These are phyloP conservation scores for Tricladium varicosporioides DNA, from an alignment of 2,329 filamentous ascomycete genomes.

Conservation along the genomic window DNA sequence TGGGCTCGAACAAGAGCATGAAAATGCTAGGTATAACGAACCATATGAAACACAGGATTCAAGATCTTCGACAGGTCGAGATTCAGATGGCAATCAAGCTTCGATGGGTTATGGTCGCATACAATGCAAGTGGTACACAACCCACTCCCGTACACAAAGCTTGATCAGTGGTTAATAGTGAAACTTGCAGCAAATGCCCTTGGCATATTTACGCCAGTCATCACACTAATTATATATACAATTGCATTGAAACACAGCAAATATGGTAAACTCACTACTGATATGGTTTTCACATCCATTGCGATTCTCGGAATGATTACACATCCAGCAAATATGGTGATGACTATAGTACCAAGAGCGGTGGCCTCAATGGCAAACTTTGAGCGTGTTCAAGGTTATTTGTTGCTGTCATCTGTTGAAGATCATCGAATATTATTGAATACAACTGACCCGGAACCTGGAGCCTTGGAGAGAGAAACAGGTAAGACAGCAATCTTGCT, in stretches of 20 bases:
- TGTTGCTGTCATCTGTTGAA: background rate
- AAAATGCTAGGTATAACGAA: slow-evolving; percentile 33
- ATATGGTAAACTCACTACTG: slow-evolving; percentile 13
- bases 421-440: background rate
- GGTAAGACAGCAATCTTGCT: background rate
- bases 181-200: slow-evolving; percentile 22
- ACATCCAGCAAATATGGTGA: slow-evolving; percentile 24
- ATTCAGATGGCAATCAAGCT: slow-evolving; percentile 22
- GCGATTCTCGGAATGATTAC: slow-evolving; percentile 24
- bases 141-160: background rate
- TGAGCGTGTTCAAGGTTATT: slow-evolving; percentile 29
- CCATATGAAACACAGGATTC: slow-evolving; percentile 32
- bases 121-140: slow-evolving; percentile 40
- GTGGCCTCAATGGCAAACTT: slow-evolving; percentile 19
- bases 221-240: slow-evolving; percentile 23
- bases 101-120: slow-evolving; percentile 39
- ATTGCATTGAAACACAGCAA: slow-evolving; percentile 11
- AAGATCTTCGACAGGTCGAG: slow-evolving; percentile 35
- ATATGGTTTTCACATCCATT: slow-evolving; percentile 23
- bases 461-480: background rate
- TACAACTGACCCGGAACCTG: background rate
- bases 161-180: background rate
- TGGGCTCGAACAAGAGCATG: slow-evolving; percentile 25
- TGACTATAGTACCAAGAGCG: slow-evolving; percentile 21
- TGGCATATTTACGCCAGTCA: slow-evolving; percentile 23